Conservation (phyloP, 768 basidiomycete species). For the Coprinopsis marcescibilis region DNA sequence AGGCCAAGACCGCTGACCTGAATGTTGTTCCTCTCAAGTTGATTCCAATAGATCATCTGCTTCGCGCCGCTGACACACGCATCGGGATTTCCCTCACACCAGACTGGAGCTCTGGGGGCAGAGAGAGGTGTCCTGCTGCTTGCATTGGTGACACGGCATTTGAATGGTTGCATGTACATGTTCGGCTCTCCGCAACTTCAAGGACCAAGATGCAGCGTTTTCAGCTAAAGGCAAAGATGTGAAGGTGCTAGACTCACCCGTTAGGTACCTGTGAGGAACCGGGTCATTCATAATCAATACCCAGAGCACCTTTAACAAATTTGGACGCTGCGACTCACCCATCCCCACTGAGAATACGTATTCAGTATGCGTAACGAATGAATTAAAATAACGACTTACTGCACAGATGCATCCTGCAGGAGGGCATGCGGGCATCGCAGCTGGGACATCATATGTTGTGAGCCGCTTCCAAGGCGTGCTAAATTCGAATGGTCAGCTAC, state of each 20-base stretch:
- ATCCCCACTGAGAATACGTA: conserved; percentile 38
- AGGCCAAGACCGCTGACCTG: conserved; percentile 34
- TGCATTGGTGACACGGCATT: conserved; percentile 43
- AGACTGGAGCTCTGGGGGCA: conserved; percentile 38
- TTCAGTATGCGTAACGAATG: background rate
- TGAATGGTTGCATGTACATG: conserved; percentile 43
- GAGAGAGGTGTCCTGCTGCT: conserved; percentile 35
- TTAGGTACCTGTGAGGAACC: conserved; percentile 39
- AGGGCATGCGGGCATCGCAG: conserved; percentile 44
- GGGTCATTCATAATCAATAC: no score
- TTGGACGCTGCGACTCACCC: conserved; percentile 29
- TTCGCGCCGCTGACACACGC: conserved; percentile 44
- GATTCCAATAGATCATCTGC: conserved; percentile 54
- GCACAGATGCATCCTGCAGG: conserved; percentile 46
- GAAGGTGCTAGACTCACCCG: no score
- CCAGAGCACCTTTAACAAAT: background rate
- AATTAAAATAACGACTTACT: conserved; percentile 26
- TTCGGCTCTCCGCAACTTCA: conserved; percentile 50
- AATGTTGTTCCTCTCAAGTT: conserved; percentile 43
- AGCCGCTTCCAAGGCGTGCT: conserved; percentile 52
- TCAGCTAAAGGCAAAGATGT: no score
- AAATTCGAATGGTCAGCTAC: background rate
- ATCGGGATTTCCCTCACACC: conserved; percentile 43
- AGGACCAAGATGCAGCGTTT: no score
- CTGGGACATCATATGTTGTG: conserved; percentile 42